These are phyloP conservation scores for Podila minutissima DNA, from an alignment of 192 early-diverging fungal species.

Conservation along the genomic window DNA sequence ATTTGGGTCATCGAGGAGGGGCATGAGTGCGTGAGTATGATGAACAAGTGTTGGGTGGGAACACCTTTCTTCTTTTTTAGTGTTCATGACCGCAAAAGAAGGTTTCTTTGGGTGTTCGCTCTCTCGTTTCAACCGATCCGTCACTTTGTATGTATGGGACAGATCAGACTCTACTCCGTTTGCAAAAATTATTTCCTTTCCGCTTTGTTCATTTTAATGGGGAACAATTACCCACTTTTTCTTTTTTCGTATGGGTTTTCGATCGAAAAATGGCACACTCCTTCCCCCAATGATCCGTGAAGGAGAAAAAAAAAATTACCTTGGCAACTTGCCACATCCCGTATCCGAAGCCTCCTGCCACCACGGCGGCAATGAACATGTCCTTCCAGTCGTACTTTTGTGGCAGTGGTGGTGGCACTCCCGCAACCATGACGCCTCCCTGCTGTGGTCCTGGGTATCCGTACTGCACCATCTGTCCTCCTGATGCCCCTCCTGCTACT, in stretches of 20 bases:
- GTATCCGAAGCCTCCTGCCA: conserved; percentile 90
- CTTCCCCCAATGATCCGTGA: neutral
- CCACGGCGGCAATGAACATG: conserved; percentile 87
- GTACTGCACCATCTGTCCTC: conserved; percentile 5
- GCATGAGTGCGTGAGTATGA: neutral
- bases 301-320: conserved; percentile 58
- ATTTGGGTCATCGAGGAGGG: conserved; percentile 32
- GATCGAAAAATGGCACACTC: too few relatives aligned
- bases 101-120: neutral
- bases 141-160: neutral
- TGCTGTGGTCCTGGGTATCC: conserved; percentile 16
- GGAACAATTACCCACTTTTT: conserved; percentile 6
- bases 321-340: conserved; percentile 80
- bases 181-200: neutral
- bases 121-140: conserved; percentile 9
- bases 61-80: neutral
- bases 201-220: conserved; percentile 3
- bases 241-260: neutral
- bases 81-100: conserved; percentile 3
- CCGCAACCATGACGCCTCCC: conserved; percentile 29
- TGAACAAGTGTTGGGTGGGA: neutral
- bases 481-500: conserved; percentile 3
- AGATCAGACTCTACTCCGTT: too few relatives aligned
- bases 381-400: conserved; percentile 92
- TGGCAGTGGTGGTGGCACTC: conserved; percentile 50